Percentiles rank a stretch among this genome's conserved stretches.
phyloP scores from a whole-genome alignment of 176 grass and related monocot genomes.

The Rhipidocladum racemiflorum region DNA sequence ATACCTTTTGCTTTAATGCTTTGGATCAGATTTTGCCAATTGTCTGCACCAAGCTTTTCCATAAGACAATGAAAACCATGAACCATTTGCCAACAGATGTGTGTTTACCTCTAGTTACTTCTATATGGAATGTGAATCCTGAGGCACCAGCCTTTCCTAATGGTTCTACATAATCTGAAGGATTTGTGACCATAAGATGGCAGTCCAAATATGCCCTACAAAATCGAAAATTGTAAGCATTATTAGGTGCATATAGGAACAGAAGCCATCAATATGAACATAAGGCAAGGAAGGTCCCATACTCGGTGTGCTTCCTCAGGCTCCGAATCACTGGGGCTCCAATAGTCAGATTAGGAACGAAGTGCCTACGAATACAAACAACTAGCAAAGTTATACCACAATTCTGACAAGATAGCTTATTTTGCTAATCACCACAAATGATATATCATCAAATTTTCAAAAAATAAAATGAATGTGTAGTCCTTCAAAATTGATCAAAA shows the following conservation, averaged over 20 bases:
- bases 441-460: not conserved
- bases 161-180: slow-evolving; percentile 76
- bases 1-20: slow-evolving; percentile 81
- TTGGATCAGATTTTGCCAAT: slow-evolving; percentile 83
- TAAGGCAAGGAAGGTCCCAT: slow-evolving; percentile 32
- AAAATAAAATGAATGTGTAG: not conserved
- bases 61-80: slow-evolving; percentile 19
- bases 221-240: slow-evolving; percentile 15
- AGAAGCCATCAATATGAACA: not conserved
- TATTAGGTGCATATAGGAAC: not conserved
- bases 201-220: slow-evolving; percentile 94
- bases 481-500: not conserved
- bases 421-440: not conserved
- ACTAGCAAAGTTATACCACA: not conserved
- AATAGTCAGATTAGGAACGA: slow-evolving; percentile 92
- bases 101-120: slow-evolving; percentile 73
- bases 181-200: slow-evolving; percentile 99
- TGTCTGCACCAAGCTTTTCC: slow-evolving; percentile 46
- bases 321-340: slow-evolving; percentile 87
- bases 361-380: slow-evolving; percentile 63
- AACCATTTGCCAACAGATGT: not conserved
- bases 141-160: slow-evolving; percentile 91
- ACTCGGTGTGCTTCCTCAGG: slow-evolving; percentile 90
- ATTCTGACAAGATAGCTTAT: not conserved
- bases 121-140: slow-evolving; percentile 97